These are phyloP conservation scores for Salix koriyanagi DNA, from an alignment of 345 rosid species.

Conservation along the genomic window DNA sequence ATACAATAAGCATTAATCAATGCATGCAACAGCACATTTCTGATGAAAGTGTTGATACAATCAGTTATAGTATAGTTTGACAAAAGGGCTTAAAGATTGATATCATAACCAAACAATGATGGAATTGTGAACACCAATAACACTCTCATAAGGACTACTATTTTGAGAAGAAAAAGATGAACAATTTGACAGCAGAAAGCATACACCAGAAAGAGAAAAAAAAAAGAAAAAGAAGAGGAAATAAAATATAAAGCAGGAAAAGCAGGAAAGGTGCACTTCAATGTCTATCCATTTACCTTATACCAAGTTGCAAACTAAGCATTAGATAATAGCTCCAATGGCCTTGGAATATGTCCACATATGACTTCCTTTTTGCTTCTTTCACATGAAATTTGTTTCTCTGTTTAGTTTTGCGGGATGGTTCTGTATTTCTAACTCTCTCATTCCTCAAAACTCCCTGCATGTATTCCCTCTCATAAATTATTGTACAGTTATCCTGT, in stretches of 20 bases:
- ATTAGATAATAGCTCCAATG: conserved; percentile 56
- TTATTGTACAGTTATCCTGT: conserved; percentile 34
- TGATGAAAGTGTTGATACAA: too few species aligned
- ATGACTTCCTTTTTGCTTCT: conserved; percentile 43
- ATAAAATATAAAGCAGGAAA: background rate
- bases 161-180: too few species aligned
- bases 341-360: conserved; percentile 40
- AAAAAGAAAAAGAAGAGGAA: too few species aligned
- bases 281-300: conserved; percentile 51
- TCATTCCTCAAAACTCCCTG: conserved; percentile 85
- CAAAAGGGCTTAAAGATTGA: too few species aligned
- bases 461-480: conserved; percentile 82
- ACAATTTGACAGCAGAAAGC: too few species aligned
- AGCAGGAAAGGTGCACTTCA: background rate
- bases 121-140: too few species aligned
- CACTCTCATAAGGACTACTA: too few species aligned
- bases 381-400: conserved; percentile 38
- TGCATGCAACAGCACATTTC: too few species aligned
- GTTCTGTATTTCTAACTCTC: conserved; percentile 34
- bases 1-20: too few species aligned
- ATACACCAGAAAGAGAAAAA: too few species aligned
- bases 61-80: too few species aligned
- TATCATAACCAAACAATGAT: too few species aligned
- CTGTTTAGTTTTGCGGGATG: conserved; percentile 38
- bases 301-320: conserved; percentile 94